Base-by-base conservation (phyloP, 2,329 filamentous ascomycete species). In the Diaporthe sp. region DNA sequence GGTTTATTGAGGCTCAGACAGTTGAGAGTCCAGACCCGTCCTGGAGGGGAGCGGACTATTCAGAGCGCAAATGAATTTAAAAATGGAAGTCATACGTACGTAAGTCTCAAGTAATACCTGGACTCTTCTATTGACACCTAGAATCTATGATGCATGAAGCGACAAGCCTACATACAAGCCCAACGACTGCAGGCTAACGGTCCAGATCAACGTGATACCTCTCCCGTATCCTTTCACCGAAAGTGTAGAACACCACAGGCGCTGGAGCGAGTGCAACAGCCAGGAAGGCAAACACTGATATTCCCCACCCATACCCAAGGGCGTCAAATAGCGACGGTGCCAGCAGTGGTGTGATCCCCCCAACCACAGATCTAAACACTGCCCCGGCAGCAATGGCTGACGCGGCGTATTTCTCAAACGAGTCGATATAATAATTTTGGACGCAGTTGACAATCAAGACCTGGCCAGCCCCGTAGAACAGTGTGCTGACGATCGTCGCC, bases 341-440 rank as follows among this genome's bases (percentile, higher is more conserved):
- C n/a, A 76, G 37, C 22, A 76, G 28, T 10, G 75, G 75, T 6
- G 72, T 55, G 2, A 74, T 31, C 13, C 75, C 73, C 0, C 61
- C 75, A 19, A 76, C 44, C 8, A 80, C 34, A n/a, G 78, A 79
- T 4, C 79, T 77, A 15, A 78, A 61, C 2, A 80, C 76, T 4
- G 77, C 62, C 22, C 71, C 71, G 0, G 88, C 88, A 0, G 88
- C 88, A 71, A 89, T 85, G 0, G 79, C 81, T 7, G 79, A 81
- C 34, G 82, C 81, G 0, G 82, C 81, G 53, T 79, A 83, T 37
- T 78, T 76, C 42, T 78, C 77, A 44, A 82, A 82, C 22, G 86
- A 88, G 55, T 91, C 89, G 17, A 90, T 87, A 4, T 89, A 84
- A 75, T 91, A 90, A 0, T 87, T 88, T 74, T 88, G 86, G 61